Base-by-base conservation (phyloP, 768 basidiomycete species). In the Leccinum rimulosum region DNA sequence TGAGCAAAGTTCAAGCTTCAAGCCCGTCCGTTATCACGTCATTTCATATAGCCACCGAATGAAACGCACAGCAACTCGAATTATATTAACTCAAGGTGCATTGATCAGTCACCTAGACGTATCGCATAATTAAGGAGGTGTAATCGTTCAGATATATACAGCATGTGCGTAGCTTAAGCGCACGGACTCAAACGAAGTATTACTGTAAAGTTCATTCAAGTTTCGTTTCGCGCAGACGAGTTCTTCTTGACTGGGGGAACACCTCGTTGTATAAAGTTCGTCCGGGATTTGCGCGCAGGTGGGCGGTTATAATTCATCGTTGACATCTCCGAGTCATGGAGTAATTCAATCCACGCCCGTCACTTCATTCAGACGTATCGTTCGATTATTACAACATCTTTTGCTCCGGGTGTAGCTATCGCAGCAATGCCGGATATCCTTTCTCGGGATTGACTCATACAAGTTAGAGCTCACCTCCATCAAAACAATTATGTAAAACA, bases 1-100 rank as follows among this genome's bases (percentile, higher is more conserved):
- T 11, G 14, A 48, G 47, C 66, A 72, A 64, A 65, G 70, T 70
- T 68, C 58, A 71, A 64, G 62, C 66, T 70, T 68, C 58, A 70
- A 61, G 58, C 59, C 59, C 55, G 56, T 68, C 36, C 47, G 40
- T 38, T 57, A 71, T 70, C 63, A 71, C 70, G 68, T 72, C 68
- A 70, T 71, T 62, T 15, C 60, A 64, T 61, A 64, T 62, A 59
- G 14, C 63, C 56, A 57, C 64, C 52, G 54, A 54, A 56, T 50
- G 58, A 54, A 57, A 57, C 17, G 47, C 61, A 63, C 64, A 62
- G 64, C 62, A 64, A 22, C 40, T 50, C 40, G 19, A 12, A 58
- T 66, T 60, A 60, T 57, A 58, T 61, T 58, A 36, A 47, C 15
- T 22, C 11, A 50, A 50, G 51, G 11, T 15, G 36, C 40, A 43